Base-by-base conservation (phyloP, 2,329 filamentous ascomycete genomes). In the Diaporthe citrichinensis region DNA sequence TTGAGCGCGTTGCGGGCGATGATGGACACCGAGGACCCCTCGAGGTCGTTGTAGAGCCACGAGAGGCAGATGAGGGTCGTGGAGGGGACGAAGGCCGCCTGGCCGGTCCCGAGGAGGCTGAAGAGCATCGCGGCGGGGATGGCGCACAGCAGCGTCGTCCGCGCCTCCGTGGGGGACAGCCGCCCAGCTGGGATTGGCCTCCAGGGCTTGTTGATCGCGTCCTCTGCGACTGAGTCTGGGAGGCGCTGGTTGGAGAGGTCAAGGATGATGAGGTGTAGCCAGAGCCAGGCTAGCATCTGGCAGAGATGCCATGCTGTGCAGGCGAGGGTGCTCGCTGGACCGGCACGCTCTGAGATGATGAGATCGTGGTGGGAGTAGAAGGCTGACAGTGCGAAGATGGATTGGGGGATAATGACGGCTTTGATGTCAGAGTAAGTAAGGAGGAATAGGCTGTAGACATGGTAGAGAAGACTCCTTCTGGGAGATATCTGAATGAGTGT, bases 121-220 rank as follows among this genome's bases (percentile, higher is more conserved):
- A 80, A 44, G 4, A 71, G 61, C 15, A 82, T 58, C 10, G 77
- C 77, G 10, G 78, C 31, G 2, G 79, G 81, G 36, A 83, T 78
- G 5, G 79, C 67, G 0, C 59, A 10, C 0, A 84, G 76, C 10
- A 84, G 76, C 78, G 76, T 46, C 61, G 65, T 73, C 23, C 77
- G 46, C 9, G 46, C 46, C 46, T 49, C 46, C 7, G 46, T n/a
- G 7, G 46, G 5, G 46, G 46, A 49, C 46, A 49, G 7, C 4
- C 17, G 17, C 46, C 8, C 20, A 1, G 46, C 46, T n/a, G 46
- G 46, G 20, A 82, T 79, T 0, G 83, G 80, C 0, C 83, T 79
- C 81, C 81, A 84, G 14, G 84, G 84, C 72, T 87, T 87, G 80
- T 87, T 87, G 69, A 84, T 71, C 0, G 58, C 44, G 77, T 87